Conservation (phyloP, 1,284 basidiomycete species). For the Agroathelia rolfsii region DNA sequence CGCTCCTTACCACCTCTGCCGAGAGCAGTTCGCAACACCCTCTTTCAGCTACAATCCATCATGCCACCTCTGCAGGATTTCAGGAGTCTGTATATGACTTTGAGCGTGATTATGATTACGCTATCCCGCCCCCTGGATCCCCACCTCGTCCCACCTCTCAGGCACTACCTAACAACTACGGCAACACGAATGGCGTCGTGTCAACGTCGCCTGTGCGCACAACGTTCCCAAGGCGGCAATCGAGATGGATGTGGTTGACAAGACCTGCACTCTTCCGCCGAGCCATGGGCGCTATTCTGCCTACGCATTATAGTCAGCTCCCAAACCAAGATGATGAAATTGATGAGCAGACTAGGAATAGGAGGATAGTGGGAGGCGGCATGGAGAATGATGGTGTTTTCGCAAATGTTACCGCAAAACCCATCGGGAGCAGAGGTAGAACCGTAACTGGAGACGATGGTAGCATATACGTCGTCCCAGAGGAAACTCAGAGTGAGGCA, state of each 20-base stretch:
- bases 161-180: conserved; percentile 60
- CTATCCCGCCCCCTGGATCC: conserved; percentile 70
- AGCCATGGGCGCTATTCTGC: conserved; percentile 58
- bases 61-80: too few relatives aligned
- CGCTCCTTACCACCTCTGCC: too few relatives aligned
- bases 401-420: conserved; percentile 90
- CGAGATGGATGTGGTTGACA: too few relatives aligned
- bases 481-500: conserved; percentile 71
- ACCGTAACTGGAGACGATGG: conserved; percentile 45
- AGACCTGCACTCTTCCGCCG: conserved; percentile 53
- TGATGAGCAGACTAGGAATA: too few relatives aligned
- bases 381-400: conserved; percentile 92
- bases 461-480: conserved; percentile 60
- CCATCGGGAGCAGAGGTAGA: conserved; percentile 39
- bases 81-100: conserved; percentile 69
- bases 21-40: too few relatives aligned
- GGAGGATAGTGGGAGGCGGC: conserved; percentile 56
- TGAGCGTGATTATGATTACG: conserved; percentile 70
- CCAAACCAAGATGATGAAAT: too few relatives aligned
- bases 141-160: conserved; percentile 54
- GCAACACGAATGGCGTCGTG: conserved; percentile 74
- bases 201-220: conserved; percentile 41
- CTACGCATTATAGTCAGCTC: conserved; percentile 61
- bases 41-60: too few relatives aligned
- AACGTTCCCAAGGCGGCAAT: conserved; percentile 26